These are phyloP conservation scores for Fistulinella prunicolor DNA, from an alignment of 768 basidiomycete genomes.

Conservation along the genomic window DNA sequence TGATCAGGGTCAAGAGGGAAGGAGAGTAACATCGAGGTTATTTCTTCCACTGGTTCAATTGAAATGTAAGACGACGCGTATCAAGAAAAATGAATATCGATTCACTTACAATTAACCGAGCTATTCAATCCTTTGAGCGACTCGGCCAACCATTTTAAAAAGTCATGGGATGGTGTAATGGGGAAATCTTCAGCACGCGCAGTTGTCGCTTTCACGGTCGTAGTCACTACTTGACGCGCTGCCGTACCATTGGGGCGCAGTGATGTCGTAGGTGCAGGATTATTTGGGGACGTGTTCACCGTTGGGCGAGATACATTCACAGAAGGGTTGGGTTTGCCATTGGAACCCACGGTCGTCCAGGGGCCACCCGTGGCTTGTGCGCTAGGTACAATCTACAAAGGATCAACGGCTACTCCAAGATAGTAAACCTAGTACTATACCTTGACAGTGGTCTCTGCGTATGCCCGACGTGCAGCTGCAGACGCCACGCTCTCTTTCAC, in stretches of 20 bases:
- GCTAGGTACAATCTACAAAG: slow-evolving; percentile 32
- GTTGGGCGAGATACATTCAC: slow-evolving; percentile 35
- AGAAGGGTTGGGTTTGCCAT: slow-evolving; percentile 54
- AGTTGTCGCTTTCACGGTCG: slow-evolving; percentile 29
- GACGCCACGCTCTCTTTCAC: slow-evolving; percentile 58
- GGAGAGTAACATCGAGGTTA: slow-evolving; percentile 90
- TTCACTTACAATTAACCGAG: slow-evolving; percentile 50
- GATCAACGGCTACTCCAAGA: slow-evolving; percentile 1
- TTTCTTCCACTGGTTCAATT: slow-evolving; percentile 77
- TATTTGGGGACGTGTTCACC: slow-evolving; percentile 28
- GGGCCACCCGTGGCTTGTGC: slow-evolving; percentile 45
- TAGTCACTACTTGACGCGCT: slow-evolving; percentile 36
- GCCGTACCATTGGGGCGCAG: slow-evolving; percentile 39
- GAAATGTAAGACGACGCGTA: slow-evolving; percentile 16
- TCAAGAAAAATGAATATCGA: not conserved
- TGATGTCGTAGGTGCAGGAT: slow-evolving; percentile 29
- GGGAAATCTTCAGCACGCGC: slow-evolving; percentile 59
- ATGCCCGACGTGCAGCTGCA: slow-evolving; percentile 60
- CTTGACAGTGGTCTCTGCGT: slow-evolving; percentile 79
- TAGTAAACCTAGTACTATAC: slow-evolving; percentile 34
- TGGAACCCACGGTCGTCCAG: slow-evolving; percentile 87
- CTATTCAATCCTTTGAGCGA: slow-evolving; percentile 71
- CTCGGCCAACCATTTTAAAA: slow-evolving; percentile 87
- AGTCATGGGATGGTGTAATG: slow-evolving; percentile 77
- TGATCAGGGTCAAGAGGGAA: slow-evolving; percentile 90